phyloP scores from a whole-genome alignment of 805 yeast species.

The Teunomyces aglyptinius region DNA sequence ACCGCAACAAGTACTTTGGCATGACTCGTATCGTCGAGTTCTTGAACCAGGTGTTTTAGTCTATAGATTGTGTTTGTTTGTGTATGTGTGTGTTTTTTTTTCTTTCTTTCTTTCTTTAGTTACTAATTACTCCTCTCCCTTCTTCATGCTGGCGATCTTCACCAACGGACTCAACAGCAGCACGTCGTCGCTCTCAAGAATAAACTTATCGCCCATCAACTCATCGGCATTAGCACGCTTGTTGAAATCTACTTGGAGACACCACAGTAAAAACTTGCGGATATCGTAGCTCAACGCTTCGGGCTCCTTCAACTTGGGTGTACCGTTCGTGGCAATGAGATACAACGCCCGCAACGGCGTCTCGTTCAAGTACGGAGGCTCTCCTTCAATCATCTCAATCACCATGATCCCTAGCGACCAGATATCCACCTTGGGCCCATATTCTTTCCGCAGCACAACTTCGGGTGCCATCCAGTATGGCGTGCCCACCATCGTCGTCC shows the following conservation, averaged over 20 bases:
- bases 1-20: slow-evolving; percentile 19
- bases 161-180: slow-evolving; percentile 69
- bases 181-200: slow-evolving; percentile 59
- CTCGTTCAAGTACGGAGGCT: slow-evolving; percentile 96
- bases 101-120: neutral
- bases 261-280: slow-evolving; percentile 68
- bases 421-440: slow-evolving; percentile 94
- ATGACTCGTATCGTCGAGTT: slow-evolving; percentile 22
- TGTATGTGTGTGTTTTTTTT: neutral
- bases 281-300: slow-evolving; percentile 68
- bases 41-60: slow-evolving; percentile 16
- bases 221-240: slow-evolving; percentile 77
- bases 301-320: slow-evolving; percentile 89
- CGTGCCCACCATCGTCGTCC: slow-evolving; percentile 99
- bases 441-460: slow-evolving; percentile 90
- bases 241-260: slow-evolving; percentile 80
- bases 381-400: slow-evolving; percentile 98
- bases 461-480: slow-evolving; percentile 99
- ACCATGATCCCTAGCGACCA: slow-evolving; percentile 99
- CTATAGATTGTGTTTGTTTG: neutral
- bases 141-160: slow-evolving; percentile 68
- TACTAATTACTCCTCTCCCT: slow-evolving; percentile 20
- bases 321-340: slow-evolving; percentile 93
- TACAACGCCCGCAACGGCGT: slow-evolving; percentile 92
- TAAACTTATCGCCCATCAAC: slow-evolving; percentile 65